A percentile compares a stretch with the other conserved stretches of the same genome.
Evolutionary conservation across 1,284 basidiomycete species (phyloP).

Genomic region (Neotropicomus parvogracilis): DNA sequence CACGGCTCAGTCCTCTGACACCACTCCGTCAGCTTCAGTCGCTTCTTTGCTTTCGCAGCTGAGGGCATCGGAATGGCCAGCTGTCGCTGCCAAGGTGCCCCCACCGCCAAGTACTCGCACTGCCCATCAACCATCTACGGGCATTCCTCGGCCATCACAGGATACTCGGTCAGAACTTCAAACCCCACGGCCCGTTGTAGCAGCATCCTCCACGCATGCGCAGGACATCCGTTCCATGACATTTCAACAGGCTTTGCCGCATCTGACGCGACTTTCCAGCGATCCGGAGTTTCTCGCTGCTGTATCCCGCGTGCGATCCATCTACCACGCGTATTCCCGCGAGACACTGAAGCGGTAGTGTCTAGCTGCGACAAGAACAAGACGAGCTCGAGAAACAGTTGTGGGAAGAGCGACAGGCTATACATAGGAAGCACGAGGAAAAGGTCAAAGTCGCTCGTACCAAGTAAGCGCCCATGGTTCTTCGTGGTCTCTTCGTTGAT

Average conservation of each 20-base stretch:
- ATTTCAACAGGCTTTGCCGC: conserved; percentile 64
- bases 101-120: conserved; percentile 7
- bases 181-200: conserved; percentile 11
- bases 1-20: conserved; percentile 3
- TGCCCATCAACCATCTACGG: conserved; percentile 9
- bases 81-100: conserved; percentile 14
- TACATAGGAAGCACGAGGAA: conserved; percentile 62
- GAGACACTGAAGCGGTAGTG: conserved; percentile 3
- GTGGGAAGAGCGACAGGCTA: conserved; percentile 58
- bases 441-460: conserved; percentile 62
- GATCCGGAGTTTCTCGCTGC: conserved; percentile 46
- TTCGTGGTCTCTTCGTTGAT: conserved; percentile 6
- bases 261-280: conserved; percentile 50
- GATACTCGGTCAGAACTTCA: conserved; percentile 11
- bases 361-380: conserved; percentile 60
- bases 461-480: conserved; percentile 45
- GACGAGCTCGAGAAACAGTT: conserved; percentile 59
- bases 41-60: conserved; percentile 68
- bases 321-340: conserved; percentile 1
- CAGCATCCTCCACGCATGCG: conserved; percentile 12
- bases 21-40: conserved; percentile 39
- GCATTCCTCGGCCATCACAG: conserved; percentile 12
- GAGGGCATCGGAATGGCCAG: conserved; percentile 32
- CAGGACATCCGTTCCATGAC: conserved; percentile 47
- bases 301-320: conserved; percentile 46